These are phyloP conservation scores for Aspergillus egyptiacus DNA, from an alignment of 495 filamentous ascomycete species.

Conservation along the genomic window DNA sequence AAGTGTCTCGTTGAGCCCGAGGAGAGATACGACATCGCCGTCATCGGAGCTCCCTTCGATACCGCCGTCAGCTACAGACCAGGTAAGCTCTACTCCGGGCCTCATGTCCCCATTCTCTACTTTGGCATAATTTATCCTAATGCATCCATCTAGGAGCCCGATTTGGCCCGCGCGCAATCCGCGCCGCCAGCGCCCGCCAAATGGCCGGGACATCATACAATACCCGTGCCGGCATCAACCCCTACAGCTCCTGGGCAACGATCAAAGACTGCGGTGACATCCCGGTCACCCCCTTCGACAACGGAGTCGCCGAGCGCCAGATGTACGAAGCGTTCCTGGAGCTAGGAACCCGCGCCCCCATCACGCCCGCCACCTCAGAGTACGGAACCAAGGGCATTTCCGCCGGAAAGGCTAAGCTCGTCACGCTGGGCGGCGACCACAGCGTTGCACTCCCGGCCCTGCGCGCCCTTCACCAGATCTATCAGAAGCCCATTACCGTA, in stretches of 20 bases:
- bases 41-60: constrained; percentile 81
- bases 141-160: constrained; percentile 50
- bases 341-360: constrained; percentile 48
- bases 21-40: constrained; percentile 66
- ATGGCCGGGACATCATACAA: constrained; percentile 71
- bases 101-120: constrained; percentile 1
- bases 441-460: constrained; percentile 71
- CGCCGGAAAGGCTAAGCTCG: constrained; percentile 53
- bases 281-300: constrained; percentile 74
- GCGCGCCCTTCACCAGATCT: constrained; percentile 61
- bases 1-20: constrained; percentile 67
- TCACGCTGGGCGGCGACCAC: constrained; percentile 81
- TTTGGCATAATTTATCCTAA: constrained; percentile 23
- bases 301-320: constrained; percentile 64
- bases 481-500: constrained; percentile 66
- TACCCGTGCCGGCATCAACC: constrained; percentile 69
- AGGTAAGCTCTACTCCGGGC: constrained; percentile 39
- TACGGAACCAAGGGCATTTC: constrained; percentile 37
- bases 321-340: constrained; percentile 73
- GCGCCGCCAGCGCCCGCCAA: constrained; percentile 69
- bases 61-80: constrained; percentile 77
- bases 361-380: constrained; percentile 28
- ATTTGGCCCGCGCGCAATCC: constrained; percentile 77
- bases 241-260: constrained; percentile 64
- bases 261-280: constrained; percentile 81